phyloP scores from a whole-genome alignment of 1,284 basidiomycete genomes.

The Anthracocystis walkeri region DNA sequence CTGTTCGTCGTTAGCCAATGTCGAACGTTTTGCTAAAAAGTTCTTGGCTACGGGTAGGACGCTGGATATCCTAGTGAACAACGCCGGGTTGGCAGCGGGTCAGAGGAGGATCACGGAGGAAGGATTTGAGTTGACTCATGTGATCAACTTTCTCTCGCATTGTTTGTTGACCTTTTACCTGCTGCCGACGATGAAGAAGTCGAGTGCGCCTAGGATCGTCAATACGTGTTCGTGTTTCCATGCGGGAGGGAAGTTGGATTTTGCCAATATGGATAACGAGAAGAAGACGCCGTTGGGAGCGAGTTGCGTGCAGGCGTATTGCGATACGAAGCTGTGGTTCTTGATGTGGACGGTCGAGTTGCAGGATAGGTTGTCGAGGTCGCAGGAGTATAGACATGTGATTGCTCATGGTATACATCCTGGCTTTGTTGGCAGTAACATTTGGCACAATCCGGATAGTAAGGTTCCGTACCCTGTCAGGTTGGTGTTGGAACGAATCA shows the following conservation, averaged over 20 bases:
- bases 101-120: conserved; percentile 44
- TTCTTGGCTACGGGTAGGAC: conserved; percentile 40
- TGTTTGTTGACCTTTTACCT: conserved; percentile 55
- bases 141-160: conserved; percentile 59
- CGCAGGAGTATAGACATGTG: conserved; percentile 54
- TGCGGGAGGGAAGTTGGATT: conserved; percentile 53
- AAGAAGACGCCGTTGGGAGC: conserved; percentile 32
- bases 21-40: conserved; percentile 41
- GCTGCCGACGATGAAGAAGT: conserved; percentile 45
- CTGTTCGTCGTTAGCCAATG: conserved; percentile 44
- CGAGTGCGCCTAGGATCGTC: conserved; percentile 50
- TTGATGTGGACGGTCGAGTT: conserved; percentile 62
- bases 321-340: conserved; percentile 56
- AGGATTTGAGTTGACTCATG: conserved; percentile 57
- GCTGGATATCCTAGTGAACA: conserved; percentile 53
- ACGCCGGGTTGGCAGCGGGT: conserved; percentile 49
- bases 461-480: conserved; percentile 3
- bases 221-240: conserved; percentile 63
- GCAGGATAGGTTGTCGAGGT: conserved; percentile 50
- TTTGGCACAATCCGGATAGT: conserved; percentile 50
- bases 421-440: conserved; percentile 52
- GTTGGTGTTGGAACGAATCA: conserved; percentile 7
- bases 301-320: conserved; percentile 52
- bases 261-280: conserved; percentile 60
- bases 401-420: conserved; percentile 60